phyloP scores from a whole-genome alignment of 192 early-diverging fungal genomes.

The Entomortierella chlamydospora region DNA sequence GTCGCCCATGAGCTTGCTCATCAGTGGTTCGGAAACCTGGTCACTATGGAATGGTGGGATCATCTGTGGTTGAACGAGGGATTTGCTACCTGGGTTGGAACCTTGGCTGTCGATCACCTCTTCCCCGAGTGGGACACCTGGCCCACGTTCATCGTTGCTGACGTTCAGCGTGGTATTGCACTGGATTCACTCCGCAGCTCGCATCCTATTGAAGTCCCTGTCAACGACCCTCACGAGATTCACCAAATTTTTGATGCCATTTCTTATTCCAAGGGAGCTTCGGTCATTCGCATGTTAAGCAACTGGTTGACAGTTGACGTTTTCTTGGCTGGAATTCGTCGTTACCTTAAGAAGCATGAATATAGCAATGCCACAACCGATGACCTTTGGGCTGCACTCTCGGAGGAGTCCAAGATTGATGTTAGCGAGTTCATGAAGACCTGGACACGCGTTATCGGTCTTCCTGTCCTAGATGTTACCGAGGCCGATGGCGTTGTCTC shows the following conservation, averaged over 20 bases:
- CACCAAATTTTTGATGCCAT: constrained; percentile 97
- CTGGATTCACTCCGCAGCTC: constrained; percentile 89
- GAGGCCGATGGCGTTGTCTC: constrained; percentile 65
- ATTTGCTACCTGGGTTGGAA: constrained; percentile 97
- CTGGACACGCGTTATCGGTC: constrained; percentile 89
- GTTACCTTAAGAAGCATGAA: constrained; percentile 86
- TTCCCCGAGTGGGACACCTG: constrained; percentile 96
- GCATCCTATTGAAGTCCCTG: constrained; percentile 94
- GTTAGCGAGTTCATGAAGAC: constrained; percentile 85
- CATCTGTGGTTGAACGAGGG: constrained; percentile 97
- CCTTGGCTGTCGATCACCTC: constrained; percentile 85
- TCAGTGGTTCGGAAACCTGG: constrained; percentile 96
- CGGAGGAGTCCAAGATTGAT: constrained; percentile 83
- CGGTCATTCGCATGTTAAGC: constrained; percentile 94
- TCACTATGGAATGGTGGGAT: constrained; percentile 96
- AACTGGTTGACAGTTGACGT: constrained; percentile 76
- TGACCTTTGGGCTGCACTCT: constrained; percentile 89
- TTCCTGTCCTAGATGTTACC: constrained; percentile 82
- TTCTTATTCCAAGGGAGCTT: constrained; percentile 90
- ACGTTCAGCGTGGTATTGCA: constrained; percentile 78
- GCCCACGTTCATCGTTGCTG: constrained; percentile 82
- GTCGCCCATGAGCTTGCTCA: constrained; percentile 91
- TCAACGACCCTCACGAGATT: constrained; percentile 87
- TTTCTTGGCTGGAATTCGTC: constrained; percentile 76
- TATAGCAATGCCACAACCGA: constrained; percentile 87